phyloP scores from a whole-genome alignment of 2,329 filamentous ascomycete species.

The Fusarium brachygibbosum region DNA sequence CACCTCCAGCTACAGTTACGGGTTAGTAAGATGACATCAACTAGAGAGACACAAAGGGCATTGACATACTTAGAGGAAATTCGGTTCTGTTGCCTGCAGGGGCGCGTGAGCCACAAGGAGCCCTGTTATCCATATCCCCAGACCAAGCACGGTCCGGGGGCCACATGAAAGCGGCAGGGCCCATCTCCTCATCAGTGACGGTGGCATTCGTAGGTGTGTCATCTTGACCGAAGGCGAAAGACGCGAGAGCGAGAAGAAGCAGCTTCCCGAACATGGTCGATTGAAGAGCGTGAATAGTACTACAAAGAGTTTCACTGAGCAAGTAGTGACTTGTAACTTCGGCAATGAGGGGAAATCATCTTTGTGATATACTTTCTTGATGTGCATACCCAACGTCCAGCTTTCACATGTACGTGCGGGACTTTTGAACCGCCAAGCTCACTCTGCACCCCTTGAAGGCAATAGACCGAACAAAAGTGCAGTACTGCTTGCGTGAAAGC shows the following conservation, averaged over 20 bases:
- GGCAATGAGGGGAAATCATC: slow-evolving; percentile 9
- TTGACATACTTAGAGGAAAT: slow-evolving; percentile 65
- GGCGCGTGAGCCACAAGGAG: slow-evolving; percentile 68
- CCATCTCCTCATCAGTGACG: slow-evolving; percentile 55
- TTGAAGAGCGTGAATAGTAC: not conserved
- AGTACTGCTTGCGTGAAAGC: not conserved
- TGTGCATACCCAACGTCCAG: not conserved
- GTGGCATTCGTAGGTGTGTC: slow-evolving; percentile 25
- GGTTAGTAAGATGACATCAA: not conserved
- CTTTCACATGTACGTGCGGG: slow-evolving; percentile 5
- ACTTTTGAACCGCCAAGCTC: slow-evolving; percentile 33
- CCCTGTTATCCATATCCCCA: slow-evolving; percentile 66
- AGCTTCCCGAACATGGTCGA: slow-evolving; percentile 30
- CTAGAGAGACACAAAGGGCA: no score
- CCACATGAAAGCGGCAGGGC: slow-evolving; percentile 73
- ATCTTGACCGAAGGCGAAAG: slow-evolving; percentile 22
- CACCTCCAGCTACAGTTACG: slow-evolving; percentile 61
- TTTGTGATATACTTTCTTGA: slow-evolving; percentile 31
- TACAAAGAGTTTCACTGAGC: not conserved
- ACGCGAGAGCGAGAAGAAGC: slow-evolving; percentile 24
- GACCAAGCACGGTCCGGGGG: slow-evolving; percentile 69
- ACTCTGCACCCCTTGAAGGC: slow-evolving; percentile 1
- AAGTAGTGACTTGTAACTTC: not conserved
- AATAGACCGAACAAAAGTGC: slow-evolving; percentile 7
- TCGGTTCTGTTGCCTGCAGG: slow-evolving; percentile 64